Conservation (phyloP, 1,284 basidiomycete genomes). For the Austropuccinia psidii region DNA sequence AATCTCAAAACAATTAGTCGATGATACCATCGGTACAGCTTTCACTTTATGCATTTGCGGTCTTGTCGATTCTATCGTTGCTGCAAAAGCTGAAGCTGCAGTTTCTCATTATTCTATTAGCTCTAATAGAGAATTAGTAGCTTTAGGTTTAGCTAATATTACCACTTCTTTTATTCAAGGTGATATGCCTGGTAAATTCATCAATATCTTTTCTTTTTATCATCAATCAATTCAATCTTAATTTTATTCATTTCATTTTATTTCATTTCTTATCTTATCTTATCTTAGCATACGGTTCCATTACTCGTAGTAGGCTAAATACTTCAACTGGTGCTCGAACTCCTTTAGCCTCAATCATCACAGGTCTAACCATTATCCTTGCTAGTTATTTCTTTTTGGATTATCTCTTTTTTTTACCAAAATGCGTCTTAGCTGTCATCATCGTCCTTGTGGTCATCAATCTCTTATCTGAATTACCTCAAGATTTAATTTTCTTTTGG, state of each 20-base stretch:
- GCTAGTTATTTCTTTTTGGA: conserved; percentile 80
- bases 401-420: conserved; percentile 66
- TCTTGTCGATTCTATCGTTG: conserved; percentile 65
- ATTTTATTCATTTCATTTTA: neutral
- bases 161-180: conserved; percentile 18
- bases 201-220: neutral
- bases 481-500: conserved; percentile 64
- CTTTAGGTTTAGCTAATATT: conserved; percentile 52
- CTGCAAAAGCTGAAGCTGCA: conserved; percentile 75
- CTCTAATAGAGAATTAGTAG: conserved; percentile 83
- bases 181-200: conserved; percentile 13
- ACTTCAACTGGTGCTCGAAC: conserved; percentile 76
- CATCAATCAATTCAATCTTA: neutral
- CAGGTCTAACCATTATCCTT: conserved; percentile 64
- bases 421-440: conserved; percentile 71
- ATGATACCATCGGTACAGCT: conserved; percentile 33
- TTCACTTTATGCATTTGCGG: conserved; percentile 34
- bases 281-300: conserved; percentile 34
- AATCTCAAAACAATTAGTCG: conserved; percentile 6
- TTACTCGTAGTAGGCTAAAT: conserved; percentile 66
- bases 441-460: conserved; percentile 75
- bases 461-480: conserved; percentile 74
- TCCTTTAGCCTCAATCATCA: conserved; percentile 77
- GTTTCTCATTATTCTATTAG: conserved; percentile 78
- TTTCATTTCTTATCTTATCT: neutral